Conservation (phyloP, 768 basidiomycete genomes). For the Naganishia kalamii region DNA sequence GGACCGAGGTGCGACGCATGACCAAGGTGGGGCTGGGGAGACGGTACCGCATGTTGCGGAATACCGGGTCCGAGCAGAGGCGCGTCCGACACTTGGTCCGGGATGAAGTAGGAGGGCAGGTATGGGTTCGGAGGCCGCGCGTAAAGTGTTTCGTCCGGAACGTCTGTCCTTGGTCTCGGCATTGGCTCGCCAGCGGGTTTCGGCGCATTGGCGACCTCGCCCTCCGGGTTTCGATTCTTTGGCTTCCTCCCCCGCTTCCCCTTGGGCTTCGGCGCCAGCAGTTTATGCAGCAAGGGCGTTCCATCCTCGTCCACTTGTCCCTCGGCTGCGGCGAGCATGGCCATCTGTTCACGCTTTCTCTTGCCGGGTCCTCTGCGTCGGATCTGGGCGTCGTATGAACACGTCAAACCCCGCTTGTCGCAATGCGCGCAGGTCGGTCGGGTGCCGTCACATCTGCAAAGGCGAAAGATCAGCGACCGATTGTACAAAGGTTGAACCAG, state of each 20-base stretch:
- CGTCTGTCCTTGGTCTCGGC: background rate
- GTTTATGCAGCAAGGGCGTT: constrained; percentile 4
- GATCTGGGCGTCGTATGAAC: constrained; percentile 44
- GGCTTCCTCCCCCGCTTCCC: constrained; percentile 3
- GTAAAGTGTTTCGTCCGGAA: background rate
- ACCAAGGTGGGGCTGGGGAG: background rate
- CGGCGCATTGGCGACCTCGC: background rate
- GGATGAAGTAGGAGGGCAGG: constrained; percentile 12
- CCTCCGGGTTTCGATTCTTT: background rate
- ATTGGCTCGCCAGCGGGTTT: background rate
- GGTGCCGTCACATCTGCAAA: constrained; percentile 41
- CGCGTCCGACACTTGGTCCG: background rate
- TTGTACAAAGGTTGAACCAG: background rate
- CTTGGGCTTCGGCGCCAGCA: constrained; percentile 1
- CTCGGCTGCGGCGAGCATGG: constrained; percentile 2
- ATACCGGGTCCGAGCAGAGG: background rate
- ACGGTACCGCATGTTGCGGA: background rate
- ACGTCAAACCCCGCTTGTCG: constrained; percentile 35
- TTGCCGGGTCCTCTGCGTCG: constrained; percentile 48
- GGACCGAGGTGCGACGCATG: background rate
- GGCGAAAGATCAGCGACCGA: background rate
- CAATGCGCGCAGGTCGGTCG: constrained; percentile 46
- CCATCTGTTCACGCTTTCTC: constrained; percentile 38
- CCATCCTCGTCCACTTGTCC: constrained; percentile 13
- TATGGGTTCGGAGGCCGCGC: constrained; percentile 12